Evolutionary conservation across 78 protist genomes (phyloP).

Genomic region (Dictyostelium intermedium): DNA sequence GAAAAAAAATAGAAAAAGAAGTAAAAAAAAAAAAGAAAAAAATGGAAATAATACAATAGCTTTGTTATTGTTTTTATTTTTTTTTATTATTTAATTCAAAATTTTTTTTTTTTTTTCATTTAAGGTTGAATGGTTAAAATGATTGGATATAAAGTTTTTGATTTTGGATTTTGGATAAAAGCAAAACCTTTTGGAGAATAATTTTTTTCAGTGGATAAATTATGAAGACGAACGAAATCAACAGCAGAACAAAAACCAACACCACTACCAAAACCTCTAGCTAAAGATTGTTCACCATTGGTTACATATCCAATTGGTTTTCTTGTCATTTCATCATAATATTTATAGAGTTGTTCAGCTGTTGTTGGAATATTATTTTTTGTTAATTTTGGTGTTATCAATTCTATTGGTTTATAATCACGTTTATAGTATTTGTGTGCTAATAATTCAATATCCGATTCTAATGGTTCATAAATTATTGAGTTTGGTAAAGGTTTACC

Average conservation of each 20-base stretch:
- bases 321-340: constrained; percentile 7
- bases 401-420: background rate
- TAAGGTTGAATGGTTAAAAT: constrained; percentile 68
- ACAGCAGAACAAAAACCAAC: constrained; percentile 53
- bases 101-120: background rate
- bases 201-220: background rate
- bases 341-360: background rate
- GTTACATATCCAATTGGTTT: constrained; percentile 64
- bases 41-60: no score
- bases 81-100: background rate
- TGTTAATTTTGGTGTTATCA: background rate
- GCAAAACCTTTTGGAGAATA: constrained; percentile 65
- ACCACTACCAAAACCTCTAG: constrained; percentile 57
- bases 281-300: constrained; percentile 69
- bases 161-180: constrained; percentile 60
- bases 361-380: background rate
- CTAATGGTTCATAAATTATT: constrained; percentile 36
- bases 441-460: constrained; percentile 13
- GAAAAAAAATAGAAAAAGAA: background rate
- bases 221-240: background rate
- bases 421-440: background rate
- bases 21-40: background rate
- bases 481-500: constrained; percentile 57
- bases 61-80: background rate
- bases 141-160: constrained; percentile 54